These are phyloP conservation scores for Geosmithia morbida DNA, from an alignment of 2,329 filamentous ascomycete species.

Conservation along the genomic window DNA sequence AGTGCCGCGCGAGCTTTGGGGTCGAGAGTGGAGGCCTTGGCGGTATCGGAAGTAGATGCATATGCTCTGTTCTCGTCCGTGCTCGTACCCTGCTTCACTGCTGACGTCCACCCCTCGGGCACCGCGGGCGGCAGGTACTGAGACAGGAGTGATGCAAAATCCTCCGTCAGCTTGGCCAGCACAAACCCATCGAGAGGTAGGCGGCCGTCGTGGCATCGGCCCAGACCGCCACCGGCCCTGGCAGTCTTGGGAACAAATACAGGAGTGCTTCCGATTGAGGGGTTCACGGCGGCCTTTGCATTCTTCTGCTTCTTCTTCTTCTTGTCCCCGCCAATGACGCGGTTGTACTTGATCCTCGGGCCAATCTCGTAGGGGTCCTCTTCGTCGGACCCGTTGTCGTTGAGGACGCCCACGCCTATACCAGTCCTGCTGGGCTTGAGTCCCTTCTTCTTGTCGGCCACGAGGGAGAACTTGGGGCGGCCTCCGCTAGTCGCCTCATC, in stretches of 20 bases:
- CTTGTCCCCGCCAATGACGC: constrained; percentile 67
- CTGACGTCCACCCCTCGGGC: constrained; percentile 60
- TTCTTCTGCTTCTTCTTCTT: constrained; percentile 57
- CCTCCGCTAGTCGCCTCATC: constrained; percentile 7
- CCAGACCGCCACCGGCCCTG: constrained; percentile 12
- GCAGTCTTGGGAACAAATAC: constrained; percentile 55
- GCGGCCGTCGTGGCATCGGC: constrained; percentile 72
- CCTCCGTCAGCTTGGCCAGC: constrained; percentile 40
- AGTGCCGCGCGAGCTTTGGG: constrained; percentile 63
- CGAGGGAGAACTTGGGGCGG: constrained; percentile 5
- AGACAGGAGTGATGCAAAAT: constrained; percentile 13
- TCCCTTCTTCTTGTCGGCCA: constrained; percentile 31
- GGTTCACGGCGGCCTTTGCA: constrained; percentile 39
- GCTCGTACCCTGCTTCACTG: constrained; percentile 20
- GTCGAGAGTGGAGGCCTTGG: constrained; percentile 62
- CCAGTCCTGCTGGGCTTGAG: constrained; percentile 40
- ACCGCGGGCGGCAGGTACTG: constrained; percentile 51
- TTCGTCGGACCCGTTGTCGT: constrained; percentile 88
- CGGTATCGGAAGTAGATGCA: constrained; percentile 60
- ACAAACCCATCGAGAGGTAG: constrained; percentile 70
- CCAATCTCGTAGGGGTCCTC: constrained; percentile 91
- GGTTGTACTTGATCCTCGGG: constrained; percentile 78
- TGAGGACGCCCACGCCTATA: constrained; percentile 78
- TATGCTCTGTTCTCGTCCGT: constrained; percentile 19
- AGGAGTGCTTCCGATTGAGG: constrained; percentile 49